Evolutionary conservation across 2,329 filamentous ascomycete genomes (phyloP).

Genomic region (Plenodomus biglobosus): DNA sequence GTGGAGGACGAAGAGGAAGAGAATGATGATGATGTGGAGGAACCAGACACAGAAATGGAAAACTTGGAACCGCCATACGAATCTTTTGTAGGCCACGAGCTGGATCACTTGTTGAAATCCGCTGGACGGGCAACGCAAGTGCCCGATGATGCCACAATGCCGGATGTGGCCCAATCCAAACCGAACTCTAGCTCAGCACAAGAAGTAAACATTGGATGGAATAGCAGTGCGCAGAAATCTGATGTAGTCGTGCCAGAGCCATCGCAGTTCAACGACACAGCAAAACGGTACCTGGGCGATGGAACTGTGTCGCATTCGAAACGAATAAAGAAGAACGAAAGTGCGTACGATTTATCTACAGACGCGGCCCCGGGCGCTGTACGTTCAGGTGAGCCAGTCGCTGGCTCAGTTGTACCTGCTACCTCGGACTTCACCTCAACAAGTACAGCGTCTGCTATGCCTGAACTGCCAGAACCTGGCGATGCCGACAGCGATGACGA

Average conservation of each 20-base stretch:
- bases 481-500: conserved; percentile 29
- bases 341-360: conserved; percentile 2
- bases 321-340: conserved; percentile 24
- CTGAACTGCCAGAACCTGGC: conserved; percentile 18
- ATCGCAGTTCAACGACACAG: conserved; percentile 7
- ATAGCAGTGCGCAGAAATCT: not conserved
- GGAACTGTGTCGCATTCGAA: conserved; percentile 32
- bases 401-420: conserved; percentile 5
- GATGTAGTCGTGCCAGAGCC: not conserved
- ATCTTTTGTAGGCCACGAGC: conserved; percentile 43
- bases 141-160: conserved; percentile 18
- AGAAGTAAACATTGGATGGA: not conserved
- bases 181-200: not conserved
- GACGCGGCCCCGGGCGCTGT: conserved; percentile 3
- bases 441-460: conserved; percentile 16
- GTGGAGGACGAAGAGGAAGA: conserved; percentile 22
- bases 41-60: conserved; percentile 46
- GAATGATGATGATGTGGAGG: conserved; percentile 38
- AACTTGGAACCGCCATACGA: conserved; percentile 46
- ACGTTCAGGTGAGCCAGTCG: conserved; percentile 2
- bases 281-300: conserved; percentile 30
- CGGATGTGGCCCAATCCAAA: conserved; percentile 8
- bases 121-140: conserved; percentile 12
- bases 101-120: conserved; percentile 26
- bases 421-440: conserved; percentile 22